Evolutionary conservation across 108 stramenopile genomes (phyloP), one percentile per base, ranked within the genome.

Genomic region (Cylindrotheca closterium): DNA sequence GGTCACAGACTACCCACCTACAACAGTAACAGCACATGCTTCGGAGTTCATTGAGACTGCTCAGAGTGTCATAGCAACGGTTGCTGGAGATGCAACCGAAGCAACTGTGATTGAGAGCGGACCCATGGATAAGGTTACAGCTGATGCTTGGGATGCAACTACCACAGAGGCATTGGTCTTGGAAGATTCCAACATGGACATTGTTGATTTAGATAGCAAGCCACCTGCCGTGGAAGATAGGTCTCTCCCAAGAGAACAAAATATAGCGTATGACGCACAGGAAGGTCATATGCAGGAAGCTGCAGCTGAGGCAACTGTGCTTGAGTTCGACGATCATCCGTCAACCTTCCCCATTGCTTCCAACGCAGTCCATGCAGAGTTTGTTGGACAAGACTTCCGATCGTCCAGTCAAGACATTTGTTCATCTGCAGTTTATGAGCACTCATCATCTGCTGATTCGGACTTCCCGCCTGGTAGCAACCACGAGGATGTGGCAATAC

Each of bases 31-130:
- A 24, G 70, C 52, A 54, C 59, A 42, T 15, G 42, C 56, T 23
- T 50, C 66, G 37, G 37, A 15, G 10, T 42, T 10, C 15, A 15
- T 42, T 7, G 37, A 42, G 37, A 10, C 37, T 10, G 37, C 15
- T 10, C 37, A 42, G 26, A 28, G 18, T 55, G 23, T 33, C 57
- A 64, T 10, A 23, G 32, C 17, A 47, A 63, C 30, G 42, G 57
- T 37, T 15, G 49, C 52, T 42, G 68, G 15, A 4, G 33, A 67
- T n/a, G 60, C 56, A 10, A 47, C 62, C 2, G 71, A 68, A 30
- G 77, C 71, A n/a, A 71, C 42, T 34, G 71, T 78, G 26, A 59
- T 78, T 62, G 71, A 78, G 28, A 68, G 77, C 52, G 77, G 59
- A 46, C 71, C 77, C 1, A 33, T 63, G 26, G 70, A 51, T 0